phyloP scores from a whole-genome alignment of 2,329 filamentous ascomycete species.

The Hymenoscyphus scutula region DNA sequence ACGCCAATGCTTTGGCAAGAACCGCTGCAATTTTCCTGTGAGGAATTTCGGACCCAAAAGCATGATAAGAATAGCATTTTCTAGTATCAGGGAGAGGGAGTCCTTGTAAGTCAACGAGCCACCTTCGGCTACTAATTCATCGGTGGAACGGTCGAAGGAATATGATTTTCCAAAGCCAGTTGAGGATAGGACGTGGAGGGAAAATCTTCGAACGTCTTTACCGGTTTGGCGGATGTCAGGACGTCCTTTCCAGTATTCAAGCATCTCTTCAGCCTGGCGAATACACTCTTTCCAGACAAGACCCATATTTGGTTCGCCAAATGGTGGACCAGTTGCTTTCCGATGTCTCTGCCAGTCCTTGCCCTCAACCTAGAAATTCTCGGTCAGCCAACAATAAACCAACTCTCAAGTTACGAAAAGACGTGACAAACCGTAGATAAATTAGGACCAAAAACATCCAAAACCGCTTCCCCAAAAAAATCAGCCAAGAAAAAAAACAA shows the following conservation, averaged over 20 bases:
- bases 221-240: background rate
- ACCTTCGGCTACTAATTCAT: background rate
- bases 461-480: background rate
- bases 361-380: background rate
- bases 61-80: constrained; percentile 5
- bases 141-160: background rate
- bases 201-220: constrained; percentile 3
- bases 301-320: background rate
- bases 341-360: constrained; percentile 5
- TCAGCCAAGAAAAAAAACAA: background rate
- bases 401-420: background rate
- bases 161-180: constrained; percentile 6
- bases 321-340: background rate
- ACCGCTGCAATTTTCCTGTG: background rate
- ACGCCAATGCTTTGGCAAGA: background rate
- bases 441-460: constrained; percentile 5
- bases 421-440: background rate
- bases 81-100: constrained; percentile 4
- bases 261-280: background rate
- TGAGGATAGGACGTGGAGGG: background rate
- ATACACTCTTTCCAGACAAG: constrained; percentile 4
- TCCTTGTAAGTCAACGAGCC: background rate
- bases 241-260: background rate
- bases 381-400: background rate
- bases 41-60: background rate